A percentile compares a stretch with the other conserved stretches of the same genome.
phyloP scores from a whole-genome alignment of 2,329 filamentous ascomycete genomes.

The Sarocladiaceae sp. region DNA sequence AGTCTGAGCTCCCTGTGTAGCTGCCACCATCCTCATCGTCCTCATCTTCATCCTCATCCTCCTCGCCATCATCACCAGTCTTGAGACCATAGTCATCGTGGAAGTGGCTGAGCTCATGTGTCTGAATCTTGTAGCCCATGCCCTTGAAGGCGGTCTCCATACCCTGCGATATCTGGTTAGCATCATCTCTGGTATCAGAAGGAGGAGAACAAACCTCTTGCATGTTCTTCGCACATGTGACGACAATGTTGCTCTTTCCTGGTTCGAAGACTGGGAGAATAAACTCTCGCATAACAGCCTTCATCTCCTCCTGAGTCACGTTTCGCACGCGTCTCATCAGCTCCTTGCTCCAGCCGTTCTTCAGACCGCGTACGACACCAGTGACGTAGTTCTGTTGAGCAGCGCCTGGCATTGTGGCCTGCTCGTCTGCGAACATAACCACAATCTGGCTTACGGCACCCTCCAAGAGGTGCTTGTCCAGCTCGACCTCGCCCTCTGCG shows the following conservation, averaged over 20 bases:
- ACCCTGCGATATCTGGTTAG: slow-evolving; percentile 43
- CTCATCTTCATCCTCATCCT: slow-evolving; percentile 38
- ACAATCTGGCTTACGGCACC: slow-evolving; percentile 90
- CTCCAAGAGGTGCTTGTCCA: slow-evolving; percentile 81
- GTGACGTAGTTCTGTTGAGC: slow-evolving; percentile 80
- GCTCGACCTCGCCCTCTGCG: slow-evolving; percentile 63
- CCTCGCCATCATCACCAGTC: slow-evolving; percentile 55
- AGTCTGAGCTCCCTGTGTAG: neutral
- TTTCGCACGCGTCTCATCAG: slow-evolving; percentile 73
- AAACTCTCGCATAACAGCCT: slow-evolving; percentile 66
- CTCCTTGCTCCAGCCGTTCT: slow-evolving; percentile 71
- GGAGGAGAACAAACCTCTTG: slow-evolving; percentile 56
- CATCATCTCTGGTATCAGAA: neutral
- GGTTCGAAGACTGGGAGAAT: slow-evolving; percentile 78
- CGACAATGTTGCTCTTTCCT: slow-evolving; percentile 75
- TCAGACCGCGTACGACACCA: slow-evolving; percentile 72
- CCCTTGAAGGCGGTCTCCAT: slow-evolving; percentile 70
- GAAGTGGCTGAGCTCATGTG: slow-evolving; percentile 72
- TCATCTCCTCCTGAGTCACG: slow-evolving; percentile 74
- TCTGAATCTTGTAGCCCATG: slow-evolving; percentile 74
- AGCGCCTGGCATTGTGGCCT: slow-evolving; percentile 77
- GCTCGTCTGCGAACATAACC: slow-evolving; percentile 79
- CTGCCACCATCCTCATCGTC: neutral
- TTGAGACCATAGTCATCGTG: slow-evolving; percentile 86
- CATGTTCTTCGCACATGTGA: slow-evolving; percentile 85